Evolutionary conservation across 805 yeast genomes (phyloP).

Genomic region (Kuraishia piskuri): DNA sequence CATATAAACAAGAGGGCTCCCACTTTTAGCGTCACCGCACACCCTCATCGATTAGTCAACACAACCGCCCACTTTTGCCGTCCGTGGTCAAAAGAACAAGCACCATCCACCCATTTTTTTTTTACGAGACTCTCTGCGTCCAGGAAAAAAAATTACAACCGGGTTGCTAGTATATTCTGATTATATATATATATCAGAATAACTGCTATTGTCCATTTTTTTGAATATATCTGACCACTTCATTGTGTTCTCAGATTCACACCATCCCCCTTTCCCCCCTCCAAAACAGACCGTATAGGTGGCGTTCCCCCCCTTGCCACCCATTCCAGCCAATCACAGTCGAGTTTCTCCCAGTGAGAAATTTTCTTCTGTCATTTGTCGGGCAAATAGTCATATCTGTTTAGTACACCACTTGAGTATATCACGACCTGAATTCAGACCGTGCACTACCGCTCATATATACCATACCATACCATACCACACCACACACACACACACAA

Average conservation of each 20-base stretch:
- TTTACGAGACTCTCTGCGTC: neutral
- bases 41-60: neutral
- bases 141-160: neutral
- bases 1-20: neutral
- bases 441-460: neutral
- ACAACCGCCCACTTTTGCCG: neutral
- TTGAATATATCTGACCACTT: conserved; percentile 24
- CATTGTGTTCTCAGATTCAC: conserved; percentile 27
- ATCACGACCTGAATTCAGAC: neutral
- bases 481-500: neutral
- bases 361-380: conserved; percentile 3
- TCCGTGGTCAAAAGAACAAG: neutral
- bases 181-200: neutral
- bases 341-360: conserved; percentile 2
- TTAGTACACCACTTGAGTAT: neutral
- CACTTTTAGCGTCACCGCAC: neutral
- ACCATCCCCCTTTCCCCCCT: conserved; percentile 8
- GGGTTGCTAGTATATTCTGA: neutral
- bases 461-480: neutral
- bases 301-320: neutral
- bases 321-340: conserved; percentile 6
- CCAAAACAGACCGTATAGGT: neutral
- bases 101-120: neutral
- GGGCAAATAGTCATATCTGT: neutral
- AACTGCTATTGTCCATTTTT: neutral